These are phyloP conservation scores for Lecanoromycetidae sp. DNA, from an alignment of 2,329 filamentous ascomycete genomes.

Conservation along the genomic window DNA sequence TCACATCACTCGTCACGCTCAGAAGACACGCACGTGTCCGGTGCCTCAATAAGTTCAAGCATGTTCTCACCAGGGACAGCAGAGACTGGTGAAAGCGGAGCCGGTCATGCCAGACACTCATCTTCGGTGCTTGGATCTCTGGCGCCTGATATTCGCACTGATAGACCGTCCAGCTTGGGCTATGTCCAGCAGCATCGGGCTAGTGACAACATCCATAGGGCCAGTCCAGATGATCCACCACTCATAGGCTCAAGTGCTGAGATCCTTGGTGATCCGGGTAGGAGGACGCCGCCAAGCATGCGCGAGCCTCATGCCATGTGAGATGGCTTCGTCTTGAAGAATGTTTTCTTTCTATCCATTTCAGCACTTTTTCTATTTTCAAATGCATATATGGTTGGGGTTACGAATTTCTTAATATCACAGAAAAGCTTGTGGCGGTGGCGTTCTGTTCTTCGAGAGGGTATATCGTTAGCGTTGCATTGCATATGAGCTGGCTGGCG, in stretches of 20 bases:
- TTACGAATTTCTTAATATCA: constrained; percentile 8
- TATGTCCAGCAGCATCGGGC: constrained; percentile 39
- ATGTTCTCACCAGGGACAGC: constrained; percentile 12
- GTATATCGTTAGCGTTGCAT: constrained; percentile 10
- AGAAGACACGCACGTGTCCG: constrained; percentile 16
- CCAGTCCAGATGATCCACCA: constrained; percentile 27
- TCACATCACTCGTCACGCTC: constrained; percentile 14
- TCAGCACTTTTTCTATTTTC: too few relatives aligned
- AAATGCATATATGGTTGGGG: not conserved
- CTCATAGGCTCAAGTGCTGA: constrained; percentile 34
- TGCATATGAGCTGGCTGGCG: constrained; percentile 7
- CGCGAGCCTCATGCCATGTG: constrained; percentile 9
- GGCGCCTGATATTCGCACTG: constrained; percentile 20
- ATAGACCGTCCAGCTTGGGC: constrained; percentile 38
- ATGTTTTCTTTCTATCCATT: too few relatives aligned
- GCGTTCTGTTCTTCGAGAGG: not conserved
- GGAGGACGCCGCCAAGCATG: too few relatives aligned
- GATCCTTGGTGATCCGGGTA: constrained; percentile 30
- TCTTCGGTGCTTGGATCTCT: constrained; percentile 24
- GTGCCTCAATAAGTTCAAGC: constrained; percentile 19
- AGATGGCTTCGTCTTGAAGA: too few relatives aligned
- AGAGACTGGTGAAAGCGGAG: constrained; percentile 13
- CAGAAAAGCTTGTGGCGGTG: not conserved
- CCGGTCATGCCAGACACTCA: constrained; percentile 20
- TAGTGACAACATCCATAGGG: constrained; percentile 36